These are phyloP conservation scores for Zygnema cylindricum DNA, from an alignment of 139 green algal species.

Conservation along the genomic window DNA sequence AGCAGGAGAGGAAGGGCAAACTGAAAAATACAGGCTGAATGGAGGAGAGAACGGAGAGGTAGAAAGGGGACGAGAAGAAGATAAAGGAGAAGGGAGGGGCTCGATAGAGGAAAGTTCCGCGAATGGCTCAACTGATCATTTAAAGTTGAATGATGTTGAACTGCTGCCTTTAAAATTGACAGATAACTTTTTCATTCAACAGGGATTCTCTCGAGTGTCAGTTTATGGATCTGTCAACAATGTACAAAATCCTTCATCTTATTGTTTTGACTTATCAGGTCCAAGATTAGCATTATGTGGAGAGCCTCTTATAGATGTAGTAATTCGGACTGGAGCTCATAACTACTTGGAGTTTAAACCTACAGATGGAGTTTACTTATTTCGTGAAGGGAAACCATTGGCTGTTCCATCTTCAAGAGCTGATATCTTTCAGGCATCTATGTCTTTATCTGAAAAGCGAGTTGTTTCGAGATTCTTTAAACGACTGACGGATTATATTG, in stretches of 20 bases:
- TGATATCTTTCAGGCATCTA: slow-evolving; percentile 82
- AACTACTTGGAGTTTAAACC: slow-evolving; percentile 83
- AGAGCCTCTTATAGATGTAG: slow-evolving; percentile 75
- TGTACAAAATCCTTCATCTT: not conserved
- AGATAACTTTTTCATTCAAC: not conserved
- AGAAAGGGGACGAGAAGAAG: no score
- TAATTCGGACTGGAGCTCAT: slow-evolving; percentile 76
- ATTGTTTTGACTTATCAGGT: slow-evolving; percentile 71
- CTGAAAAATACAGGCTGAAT: no score
- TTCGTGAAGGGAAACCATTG: slow-evolving; percentile 36
- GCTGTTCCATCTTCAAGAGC: slow-evolving; percentile 74
- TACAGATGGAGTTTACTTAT: slow-evolving; percentile 68
- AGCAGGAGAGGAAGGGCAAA: no score
- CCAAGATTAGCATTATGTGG: slow-evolving; percentile 76
- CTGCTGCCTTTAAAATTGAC: not conserved
- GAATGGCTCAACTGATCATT: no score
- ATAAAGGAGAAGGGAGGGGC: no score
- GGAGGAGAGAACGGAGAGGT: no score
- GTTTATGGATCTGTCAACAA: not conserved
- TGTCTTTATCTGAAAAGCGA: slow-evolving; percentile 79
- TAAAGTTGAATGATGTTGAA: not conserved
- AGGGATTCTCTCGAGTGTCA: no score
- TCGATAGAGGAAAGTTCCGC: no score
- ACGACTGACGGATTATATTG: slow-evolving; percentile 41
- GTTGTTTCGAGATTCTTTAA: slow-evolving; percentile 81